Evolutionary conservation across 495 filamentous ascomycete species (phyloP).

Genomic region (Venustampulla echinocandica): DNA sequence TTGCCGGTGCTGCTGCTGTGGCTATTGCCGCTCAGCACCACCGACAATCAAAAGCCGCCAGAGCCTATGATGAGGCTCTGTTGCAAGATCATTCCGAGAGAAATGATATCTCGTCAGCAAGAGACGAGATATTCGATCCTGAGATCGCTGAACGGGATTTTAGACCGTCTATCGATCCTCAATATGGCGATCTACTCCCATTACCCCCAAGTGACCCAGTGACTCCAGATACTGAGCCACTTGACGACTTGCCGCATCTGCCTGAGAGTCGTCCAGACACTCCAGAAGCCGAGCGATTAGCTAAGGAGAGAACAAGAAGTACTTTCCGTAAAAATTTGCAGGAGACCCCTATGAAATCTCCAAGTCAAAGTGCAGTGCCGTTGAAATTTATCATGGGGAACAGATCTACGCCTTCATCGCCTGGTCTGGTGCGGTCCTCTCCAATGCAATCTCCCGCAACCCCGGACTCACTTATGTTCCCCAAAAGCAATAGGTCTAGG

Average conservation of each 20-base stretch:
- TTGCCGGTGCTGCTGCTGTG: constrained; percentile 35
- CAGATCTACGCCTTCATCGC: constrained; percentile 35
- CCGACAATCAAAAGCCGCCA: constrained; percentile 25
- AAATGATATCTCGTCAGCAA: not conserved
- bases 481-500: constrained; percentile 26
- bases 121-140: constrained; percentile 31
- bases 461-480: constrained; percentile 22
- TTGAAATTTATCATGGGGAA: constrained; percentile 36
- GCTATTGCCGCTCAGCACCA: constrained; percentile 35
- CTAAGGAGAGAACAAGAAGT: constrained; percentile 7
- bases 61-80: constrained; percentile 6
- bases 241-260: constrained; percentile 33
- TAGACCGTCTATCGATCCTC: constrained; percentile 48
- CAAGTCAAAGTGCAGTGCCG: constrained; percentile 45
- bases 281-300: constrained; percentile 25
- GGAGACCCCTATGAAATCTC: constrained; percentile 26
- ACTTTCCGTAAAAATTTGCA: constrained; percentile 13
- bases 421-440: constrained; percentile 28
- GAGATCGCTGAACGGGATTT: constrained; percentile 40
- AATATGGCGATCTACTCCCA: constrained; percentile 45
- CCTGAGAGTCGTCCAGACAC: constrained; percentile 45
- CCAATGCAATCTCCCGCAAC: constrained; percentile 31
- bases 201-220: constrained; percentile 42
- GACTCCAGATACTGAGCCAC: constrained; percentile 22
- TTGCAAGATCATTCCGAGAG: not conserved